Evolutionary conservation across 371 early-diverging fungal genomes (phyloP).

Genomic region (Sporodiniella umbellata): DNA sequence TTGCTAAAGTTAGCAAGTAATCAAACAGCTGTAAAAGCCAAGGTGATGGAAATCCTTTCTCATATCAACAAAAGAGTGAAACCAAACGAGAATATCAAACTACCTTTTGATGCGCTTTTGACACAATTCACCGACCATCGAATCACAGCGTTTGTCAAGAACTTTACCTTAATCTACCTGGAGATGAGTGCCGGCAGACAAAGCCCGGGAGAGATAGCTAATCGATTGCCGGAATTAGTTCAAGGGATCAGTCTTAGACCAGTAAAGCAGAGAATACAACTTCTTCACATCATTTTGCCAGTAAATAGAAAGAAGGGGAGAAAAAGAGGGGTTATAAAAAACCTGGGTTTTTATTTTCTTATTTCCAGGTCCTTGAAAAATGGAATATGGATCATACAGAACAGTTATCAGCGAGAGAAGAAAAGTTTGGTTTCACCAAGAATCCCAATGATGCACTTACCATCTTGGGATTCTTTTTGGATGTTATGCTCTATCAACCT

Average conservation of each 20-base stretch:
- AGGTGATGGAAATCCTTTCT: conserved; percentile 71
- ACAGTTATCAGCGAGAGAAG: conserved; percentile 39
- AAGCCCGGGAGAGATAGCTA: conserved; percentile 32
- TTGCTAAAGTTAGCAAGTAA: conserved; percentile 70
- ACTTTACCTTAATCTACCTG: conserved; percentile 73
- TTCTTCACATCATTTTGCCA: conserved; percentile 64
- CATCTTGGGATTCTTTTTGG: conserved; percentile 57
- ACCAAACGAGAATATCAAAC: conserved; percentile 50
- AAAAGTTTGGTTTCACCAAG: conserved; percentile 40
- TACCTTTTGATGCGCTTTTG: conserved; percentile 63
- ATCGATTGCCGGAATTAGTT: conserved; percentile 55
- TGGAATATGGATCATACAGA: conserved; percentile 51
- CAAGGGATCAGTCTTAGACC: conserved; percentile 55
- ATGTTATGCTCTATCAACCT: conserved; percentile 67
- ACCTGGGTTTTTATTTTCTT: not conserved
- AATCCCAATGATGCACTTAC: conserved; percentile 53
- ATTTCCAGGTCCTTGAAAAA: conserved; percentile 45
- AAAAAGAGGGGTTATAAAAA: too few relatives aligned
- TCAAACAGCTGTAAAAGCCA: conserved; percentile 48
- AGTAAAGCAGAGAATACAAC: conserved; percentile 51
- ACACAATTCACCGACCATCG: conserved; percentile 42
- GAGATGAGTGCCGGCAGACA: conserved; percentile 65
- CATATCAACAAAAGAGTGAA: conserved; percentile 83
- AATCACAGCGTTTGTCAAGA: conserved; percentile 54
- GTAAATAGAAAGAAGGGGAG: conserved; percentile 47